These are phyloP conservation scores for Suillus cothurnatus DNA, from an alignment of 768 basidiomycete genomes.

Conservation along the genomic window DNA sequence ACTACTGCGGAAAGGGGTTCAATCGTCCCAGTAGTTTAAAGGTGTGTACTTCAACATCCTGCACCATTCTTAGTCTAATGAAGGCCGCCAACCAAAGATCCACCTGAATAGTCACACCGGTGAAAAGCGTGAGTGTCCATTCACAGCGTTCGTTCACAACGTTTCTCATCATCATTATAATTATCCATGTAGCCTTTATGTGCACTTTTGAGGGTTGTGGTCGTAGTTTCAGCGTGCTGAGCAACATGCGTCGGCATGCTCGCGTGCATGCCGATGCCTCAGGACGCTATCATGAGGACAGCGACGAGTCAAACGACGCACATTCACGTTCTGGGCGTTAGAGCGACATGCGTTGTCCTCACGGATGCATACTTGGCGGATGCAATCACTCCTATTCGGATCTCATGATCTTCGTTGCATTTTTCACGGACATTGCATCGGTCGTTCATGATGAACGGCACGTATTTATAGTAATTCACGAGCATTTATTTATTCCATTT, in stretches of 20 bases:
- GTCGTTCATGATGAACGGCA: neutral
- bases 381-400: neutral
- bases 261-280: slow-evolving; percentile 58
- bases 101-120: slow-evolving; percentile 86
- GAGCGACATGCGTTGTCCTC: neutral
- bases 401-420: slow-evolving; percentile 8
- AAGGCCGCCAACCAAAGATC: slow-evolving; percentile 48
- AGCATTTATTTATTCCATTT: slow-evolving; percentile 18
- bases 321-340: slow-evolving; percentile 26
- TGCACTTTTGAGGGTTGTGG: slow-evolving; percentile 78
- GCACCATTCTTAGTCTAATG: slow-evolving; percentile 12
- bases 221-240: slow-evolving; percentile 82
- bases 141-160: neutral
- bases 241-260: slow-evolving; percentile 87
- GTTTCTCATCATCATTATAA: slow-evolving; percentile 16
- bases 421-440: slow-evolving; percentile 20
- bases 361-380: neutral
- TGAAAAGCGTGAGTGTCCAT: slow-evolving; percentile 67
- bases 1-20: slow-evolving; percentile 80
- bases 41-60: slow-evolving; percentile 40
- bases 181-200: slow-evolving; percentile 55
- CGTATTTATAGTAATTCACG: slow-evolving; percentile 2
- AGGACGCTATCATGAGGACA: slow-evolving; percentile 39
- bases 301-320: slow-evolving; percentile 49
- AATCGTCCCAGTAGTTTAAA: slow-evolving; percentile 82